Evolutionary conservation across 2,329 filamentous ascomycete species (phyloP), one percentile per base, ranked within the genome.

Genomic region (Helicocarpus griseus): DNA sequence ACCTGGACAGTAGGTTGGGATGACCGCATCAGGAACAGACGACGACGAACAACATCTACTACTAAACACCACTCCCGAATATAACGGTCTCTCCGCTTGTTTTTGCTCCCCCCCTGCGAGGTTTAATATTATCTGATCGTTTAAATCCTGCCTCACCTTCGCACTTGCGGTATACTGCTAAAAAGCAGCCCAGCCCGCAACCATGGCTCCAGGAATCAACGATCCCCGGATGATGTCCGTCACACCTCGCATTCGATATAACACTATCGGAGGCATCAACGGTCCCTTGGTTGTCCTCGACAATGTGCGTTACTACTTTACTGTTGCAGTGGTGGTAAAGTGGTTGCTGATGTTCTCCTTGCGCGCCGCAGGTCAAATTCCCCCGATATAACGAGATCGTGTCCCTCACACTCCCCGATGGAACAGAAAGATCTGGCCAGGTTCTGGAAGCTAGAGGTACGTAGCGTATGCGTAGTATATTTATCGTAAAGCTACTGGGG

Each of bases 361-460:
- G 24, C 26, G 33, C 47, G 22, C 24, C 14, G 17, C 48, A 95
- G 87, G 89, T 98, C 78, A 98, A 98, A 85, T 94, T 89, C 71
- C 93, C 93, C 57, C 80, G 83, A 69, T 98, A 87, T 79, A 97
- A 96, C 73, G 93, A 98, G 75, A 98, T 98, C 69, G 93, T 98
- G 60, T 89, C 86, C 57, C 75, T 98, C 71, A 97, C 91, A 35
- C 83, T 98, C 57, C 89, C 93, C 60, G 93, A 98, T 85, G 93
- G 93, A 70, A 86, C 89, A 46, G 83, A 91, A 74, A 82, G 93
- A 66, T 90, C 89, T 67, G 93, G 94, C 59, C 93, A 97, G 73
- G 93, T 98, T 61, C 77, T 98, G 61, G 94, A 98, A 77, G 93
- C 93, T 71, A 85, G 91, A 87, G 93, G 91, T 95, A 75, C 64